Percentiles rank a stretch among this genome's conserved stretches.
phyloP scores from a whole-genome alignment of 805 yeast species.

The Millerozyma miso region DNA sequence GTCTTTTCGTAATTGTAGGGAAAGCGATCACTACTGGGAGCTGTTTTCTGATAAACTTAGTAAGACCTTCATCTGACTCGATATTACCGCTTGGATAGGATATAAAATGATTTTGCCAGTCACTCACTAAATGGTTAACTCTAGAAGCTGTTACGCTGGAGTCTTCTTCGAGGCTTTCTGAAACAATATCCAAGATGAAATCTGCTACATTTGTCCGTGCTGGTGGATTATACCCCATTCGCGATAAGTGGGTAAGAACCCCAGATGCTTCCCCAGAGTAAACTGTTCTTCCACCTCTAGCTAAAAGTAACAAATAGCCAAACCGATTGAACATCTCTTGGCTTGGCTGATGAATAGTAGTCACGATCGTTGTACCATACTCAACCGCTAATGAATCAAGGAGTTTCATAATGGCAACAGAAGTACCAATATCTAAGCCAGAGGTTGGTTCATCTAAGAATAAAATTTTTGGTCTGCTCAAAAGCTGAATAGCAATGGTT shows the following conservation, averaged over 20 bases:
- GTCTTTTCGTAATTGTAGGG: slow-evolving; percentile 28
- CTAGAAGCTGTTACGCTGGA: slow-evolving; percentile 17
- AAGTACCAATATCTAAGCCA: slow-evolving; percentile 79
- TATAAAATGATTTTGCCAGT: slow-evolving; percentile 36
- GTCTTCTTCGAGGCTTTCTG: slow-evolving; percentile 34
- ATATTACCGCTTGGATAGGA: slow-evolving; percentile 22
- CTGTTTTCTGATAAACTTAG: slow-evolving; percentile 30
- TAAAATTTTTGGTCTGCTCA: slow-evolving; percentile 66
- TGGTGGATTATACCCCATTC: slow-evolving; percentile 56
- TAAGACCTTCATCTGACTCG: slow-evolving; percentile 12
- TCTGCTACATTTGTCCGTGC: slow-evolving; percentile 68
- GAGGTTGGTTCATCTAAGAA: slow-evolving; percentile 87
- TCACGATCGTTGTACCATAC: slow-evolving; percentile 60
- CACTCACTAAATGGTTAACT: slow-evolving; percentile 20
- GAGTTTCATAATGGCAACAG: slow-evolving; percentile 60
- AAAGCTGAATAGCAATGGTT: slow-evolving; percentile 73
- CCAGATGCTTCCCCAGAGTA: slow-evolving; percentile 55
- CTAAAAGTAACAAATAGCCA: slow-evolving; percentile 67
- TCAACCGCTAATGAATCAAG: slow-evolving; percentile 51
- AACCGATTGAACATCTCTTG: slow-evolving; percentile 59
- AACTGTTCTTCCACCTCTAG: slow-evolving; percentile 68
- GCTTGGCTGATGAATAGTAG: slow-evolving; percentile 85
- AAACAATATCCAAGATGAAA: slow-evolving; percentile 63
- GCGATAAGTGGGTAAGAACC: slow-evolving; percentile 45
- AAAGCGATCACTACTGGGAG: slow-evolving; percentile 25